A percentile compares a stretch with the other conserved stretches of the same genome.
phyloP scores from a whole-genome alignment of 2,329 filamentous ascomycete species.

The Neobulgaria alba region DNA sequence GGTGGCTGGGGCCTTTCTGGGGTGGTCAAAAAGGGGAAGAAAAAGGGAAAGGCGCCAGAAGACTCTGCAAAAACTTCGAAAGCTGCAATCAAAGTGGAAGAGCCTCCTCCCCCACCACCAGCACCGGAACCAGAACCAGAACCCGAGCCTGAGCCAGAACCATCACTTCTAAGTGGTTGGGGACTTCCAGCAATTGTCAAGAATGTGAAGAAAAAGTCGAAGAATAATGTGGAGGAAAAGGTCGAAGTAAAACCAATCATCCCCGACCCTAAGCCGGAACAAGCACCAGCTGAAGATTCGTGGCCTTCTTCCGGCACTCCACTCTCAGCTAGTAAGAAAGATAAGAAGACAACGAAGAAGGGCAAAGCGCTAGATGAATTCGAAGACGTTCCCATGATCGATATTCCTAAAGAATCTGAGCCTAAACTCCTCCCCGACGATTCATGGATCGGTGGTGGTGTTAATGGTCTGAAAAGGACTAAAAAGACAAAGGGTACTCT shows the following conservation, averaged over 20 bases:
- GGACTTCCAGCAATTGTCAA: neutral
- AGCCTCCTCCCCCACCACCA: conserved; percentile 28
- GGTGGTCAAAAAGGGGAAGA: conserved; percentile 42
- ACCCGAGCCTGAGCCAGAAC: conserved; percentile 20
- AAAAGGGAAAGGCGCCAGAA: conserved; percentile 29
- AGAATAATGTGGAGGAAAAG: neutral
- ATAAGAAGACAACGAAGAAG: neutral
- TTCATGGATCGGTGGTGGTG: no score
- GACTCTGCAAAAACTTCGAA: conserved; percentile 21
- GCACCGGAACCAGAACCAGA: conserved; percentile 22
- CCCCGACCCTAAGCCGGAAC: neutral
- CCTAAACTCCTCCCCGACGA: no score
- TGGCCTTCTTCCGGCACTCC: neutral
- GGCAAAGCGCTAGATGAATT: no score
- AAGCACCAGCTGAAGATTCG: neutral
- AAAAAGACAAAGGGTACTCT: no score
- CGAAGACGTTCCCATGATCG: no score
- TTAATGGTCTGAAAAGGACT: no score
- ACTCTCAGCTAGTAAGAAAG: no score
- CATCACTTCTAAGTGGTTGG: neutral
- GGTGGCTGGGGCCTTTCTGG: conserved; percentile 34
- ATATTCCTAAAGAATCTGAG: no score
- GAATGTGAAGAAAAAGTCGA: neutral
- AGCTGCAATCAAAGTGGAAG: no score
- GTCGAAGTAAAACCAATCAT: neutral